A percentile compares a stretch with the other conserved stretches of the same genome.
Conservation (phyloP, 1,284 basidiomycete species). For the Mycena sp. region DNA sequence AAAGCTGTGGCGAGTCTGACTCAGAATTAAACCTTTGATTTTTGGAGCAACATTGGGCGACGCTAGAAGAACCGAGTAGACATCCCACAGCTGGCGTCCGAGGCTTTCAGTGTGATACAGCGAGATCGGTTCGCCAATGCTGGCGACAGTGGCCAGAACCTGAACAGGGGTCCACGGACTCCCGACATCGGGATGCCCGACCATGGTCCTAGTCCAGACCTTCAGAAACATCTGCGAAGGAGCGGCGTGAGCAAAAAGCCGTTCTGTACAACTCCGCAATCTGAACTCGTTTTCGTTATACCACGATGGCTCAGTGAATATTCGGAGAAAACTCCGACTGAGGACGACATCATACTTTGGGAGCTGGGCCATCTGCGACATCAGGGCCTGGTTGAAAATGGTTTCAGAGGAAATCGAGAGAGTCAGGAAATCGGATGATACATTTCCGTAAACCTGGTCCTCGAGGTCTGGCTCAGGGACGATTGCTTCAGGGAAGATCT, state of each 20-base stretch:
- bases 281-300: conserved; percentile 3
- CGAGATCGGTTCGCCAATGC: conserved; percentile 8
- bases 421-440: not conserved
- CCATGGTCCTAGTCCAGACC: conserved; percentile 6
- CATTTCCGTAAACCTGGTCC: conserved; percentile 21
- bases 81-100: conserved; percentile 10
- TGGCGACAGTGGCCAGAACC: conserved; percentile 4
- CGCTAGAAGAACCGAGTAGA: conserved; percentile 3
- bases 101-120: not conserved
- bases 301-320: conserved; percentile 12
- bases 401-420: not conserved
- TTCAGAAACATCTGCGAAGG: conserved; percentile 10
- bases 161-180: not conserved
- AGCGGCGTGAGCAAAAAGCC: conserved; percentile 7
- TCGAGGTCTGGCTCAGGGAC: conserved; percentile 13
- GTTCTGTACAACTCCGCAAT: not conserved
- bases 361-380: conserved; percentile 19
- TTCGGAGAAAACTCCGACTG: not conserved
- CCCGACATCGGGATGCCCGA: conserved; percentile 5
- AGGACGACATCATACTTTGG: conserved; percentile 9
- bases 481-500: conserved; percentile 1
- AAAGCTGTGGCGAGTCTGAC: conserved; percentile 10
- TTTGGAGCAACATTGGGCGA: conserved; percentile 3
- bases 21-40: conserved; percentile 10
- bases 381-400: conserved; percentile 5